Percentiles rank a stretch among this genome's conserved stretches.
Evolutionary conservation across 768 basidiomycete species (phyloP).

Genomic region (Chalciporus pseudorubinellus): DNA sequence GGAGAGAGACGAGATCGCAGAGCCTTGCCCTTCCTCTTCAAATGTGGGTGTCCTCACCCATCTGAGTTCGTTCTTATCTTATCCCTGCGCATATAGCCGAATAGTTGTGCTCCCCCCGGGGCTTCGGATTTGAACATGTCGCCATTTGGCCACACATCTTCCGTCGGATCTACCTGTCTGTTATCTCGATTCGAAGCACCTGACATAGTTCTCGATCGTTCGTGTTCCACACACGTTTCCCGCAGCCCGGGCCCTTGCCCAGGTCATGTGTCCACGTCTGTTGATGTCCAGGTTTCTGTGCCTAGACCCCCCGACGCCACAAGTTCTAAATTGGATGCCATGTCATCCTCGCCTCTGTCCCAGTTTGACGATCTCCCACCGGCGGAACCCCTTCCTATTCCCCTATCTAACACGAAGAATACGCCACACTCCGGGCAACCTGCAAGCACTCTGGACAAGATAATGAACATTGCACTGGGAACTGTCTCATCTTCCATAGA

Average conservation of each 20-base stretch:
- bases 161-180: constrained; percentile 5
- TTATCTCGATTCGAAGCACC: not conserved
- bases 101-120: constrained; percentile 1
- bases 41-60: constrained; percentile 33
- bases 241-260: not conserved
- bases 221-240: not conserved
- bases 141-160: constrained; percentile 8
- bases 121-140: constrained; percentile 17
- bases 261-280: not conserved
- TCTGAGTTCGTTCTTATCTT: not conserved
- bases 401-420: constrained; percentile 24
- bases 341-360: constrained; percentile 23
- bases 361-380: constrained; percentile 25
- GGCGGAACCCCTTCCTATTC: constrained; percentile 20
- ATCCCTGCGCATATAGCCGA: constrained; percentile 11
- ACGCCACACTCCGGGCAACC: constrained; percentile 10
- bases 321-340: not conserved
- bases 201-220: not conserved
- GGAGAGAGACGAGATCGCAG: constrained; percentile 6
- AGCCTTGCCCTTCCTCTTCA: constrained; percentile 12
- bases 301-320: not conserved
- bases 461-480: not conserved
- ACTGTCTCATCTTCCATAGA: not conserved
- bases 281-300: not conserved
- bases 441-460: not conserved